phyloP scores from a whole-genome alignment of 495 filamentous ascomycete genomes.

The Aspergillus biplanus region DNA sequence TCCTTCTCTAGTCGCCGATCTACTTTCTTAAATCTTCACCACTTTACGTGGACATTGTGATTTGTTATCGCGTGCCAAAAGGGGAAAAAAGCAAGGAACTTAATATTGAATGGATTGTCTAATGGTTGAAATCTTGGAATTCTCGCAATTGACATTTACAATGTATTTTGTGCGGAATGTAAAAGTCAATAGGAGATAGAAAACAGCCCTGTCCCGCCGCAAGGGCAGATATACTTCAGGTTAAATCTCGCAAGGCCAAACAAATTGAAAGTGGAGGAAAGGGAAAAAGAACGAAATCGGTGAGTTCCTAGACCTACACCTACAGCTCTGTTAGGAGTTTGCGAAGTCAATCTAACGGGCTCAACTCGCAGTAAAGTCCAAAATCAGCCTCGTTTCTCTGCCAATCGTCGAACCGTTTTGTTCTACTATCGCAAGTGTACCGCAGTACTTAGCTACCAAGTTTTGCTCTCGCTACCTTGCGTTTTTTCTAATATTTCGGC shows the following conservation, averaged over 20 bases:
- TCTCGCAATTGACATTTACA: background rate
- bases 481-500: too few relatives aligned
- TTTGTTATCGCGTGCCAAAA: background rate
- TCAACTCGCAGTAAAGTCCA: too few relatives aligned
- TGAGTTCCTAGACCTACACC: slow-evolving; percentile 12
- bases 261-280: slow-evolving; percentile 26
- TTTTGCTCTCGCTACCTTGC: too few relatives aligned
- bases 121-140: background rate
- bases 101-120: background rate
- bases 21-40: slow-evolving; percentile 44
- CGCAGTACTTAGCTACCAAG: too few relatives aligned
- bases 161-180: background rate
- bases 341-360: too few relatives aligned
- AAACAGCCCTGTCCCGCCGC: background rate
- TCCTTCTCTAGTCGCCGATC: slow-evolving; percentile 43
- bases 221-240: slow-evolving; percentile 3
- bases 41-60: background rate
- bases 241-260: slow-evolving; percentile 2
- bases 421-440: too few relatives aligned
- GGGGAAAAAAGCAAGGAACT: background rate
- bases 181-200: background rate
- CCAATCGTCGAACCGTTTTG: too few relatives aligned
- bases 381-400: too few relatives aligned
- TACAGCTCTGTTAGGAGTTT: background rate
- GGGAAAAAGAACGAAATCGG: slow-evolving; percentile 28